These are phyloP conservation scores for Cutaneotrichosporon cyanovorans DNA, from an alignment of 1,284 basidiomycete genomes.

Conservation along the genomic window DNA sequence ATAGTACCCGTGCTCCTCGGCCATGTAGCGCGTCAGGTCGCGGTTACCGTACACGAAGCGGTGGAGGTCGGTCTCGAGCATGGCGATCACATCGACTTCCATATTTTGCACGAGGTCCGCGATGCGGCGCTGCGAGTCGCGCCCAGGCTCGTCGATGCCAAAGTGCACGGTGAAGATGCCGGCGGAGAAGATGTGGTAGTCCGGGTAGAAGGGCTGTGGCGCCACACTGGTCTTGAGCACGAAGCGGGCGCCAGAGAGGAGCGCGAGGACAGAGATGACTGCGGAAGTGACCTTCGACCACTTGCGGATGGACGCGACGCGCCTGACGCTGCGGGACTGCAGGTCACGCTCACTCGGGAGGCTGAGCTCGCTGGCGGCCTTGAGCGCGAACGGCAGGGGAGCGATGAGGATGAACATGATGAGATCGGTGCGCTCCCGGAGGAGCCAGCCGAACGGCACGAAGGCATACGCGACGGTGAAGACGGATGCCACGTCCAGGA, in stretches of 20 bases:
- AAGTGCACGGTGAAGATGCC: conserved; percentile 94
- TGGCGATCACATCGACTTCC: conserved; percentile 66
- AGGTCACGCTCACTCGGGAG: conserved; percentile 18
- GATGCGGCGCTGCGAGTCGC: conserved; percentile 75
- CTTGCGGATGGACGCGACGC: conserved; percentile 15
- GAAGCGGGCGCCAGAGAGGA: conserved; percentile 3
- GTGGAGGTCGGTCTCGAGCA: conserved; percentile 79
- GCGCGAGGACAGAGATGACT: conserved; percentile 13
- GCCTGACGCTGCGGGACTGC: conserved; percentile 10
- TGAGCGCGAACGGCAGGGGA: conserved; percentile 10
- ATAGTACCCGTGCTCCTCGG: conserved; percentile 71
- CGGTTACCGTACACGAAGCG: conserved; percentile 82
- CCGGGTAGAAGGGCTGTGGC: conserved; percentile 56
- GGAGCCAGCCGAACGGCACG: conserved; percentile 69
- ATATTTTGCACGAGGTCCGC: conserved; percentile 68
- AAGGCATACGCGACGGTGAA: conserved; percentile 92
- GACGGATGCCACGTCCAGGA: conserved; percentile 63
- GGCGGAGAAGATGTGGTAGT: conserved; percentile 63
- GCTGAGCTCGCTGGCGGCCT: neutral
- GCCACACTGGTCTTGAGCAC: neutral
- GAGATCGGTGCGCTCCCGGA: conserved; percentile 74
- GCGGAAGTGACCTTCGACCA: conserved; percentile 39
- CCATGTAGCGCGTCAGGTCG: conserved; percentile 71
- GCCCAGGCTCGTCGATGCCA: conserved; percentile 70
- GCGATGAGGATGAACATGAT: conserved; percentile 32